Evolutionary conservation across 192 early-diverging fungal species (phyloP).

Genomic region (Gonapodya prolifera): DNA sequence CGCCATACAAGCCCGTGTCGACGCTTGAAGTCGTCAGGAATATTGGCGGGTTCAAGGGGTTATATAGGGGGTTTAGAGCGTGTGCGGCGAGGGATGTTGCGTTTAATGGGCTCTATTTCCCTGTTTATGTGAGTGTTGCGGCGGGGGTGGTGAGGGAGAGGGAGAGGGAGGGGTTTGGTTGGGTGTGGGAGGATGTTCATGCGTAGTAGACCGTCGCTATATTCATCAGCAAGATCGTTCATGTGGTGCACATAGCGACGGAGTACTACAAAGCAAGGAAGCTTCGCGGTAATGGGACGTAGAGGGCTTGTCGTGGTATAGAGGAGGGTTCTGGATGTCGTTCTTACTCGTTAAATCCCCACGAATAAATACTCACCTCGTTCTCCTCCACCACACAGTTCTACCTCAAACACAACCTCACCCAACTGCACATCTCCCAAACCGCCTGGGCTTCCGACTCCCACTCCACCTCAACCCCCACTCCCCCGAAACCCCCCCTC

Average conservation of each 20-base stretch:
- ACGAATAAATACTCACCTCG: too few relatives aligned
- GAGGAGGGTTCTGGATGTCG: too few relatives aligned
- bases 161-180: too few relatives aligned
- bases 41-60: not conserved
- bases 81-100: not conserved
- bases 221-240: not conserved
- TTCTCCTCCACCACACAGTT: not conserved
- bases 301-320: too few relatives aligned
- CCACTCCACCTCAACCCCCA: not conserved
- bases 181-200: not conserved
- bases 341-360: too few relatives aligned
- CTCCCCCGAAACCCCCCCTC: not conserved
- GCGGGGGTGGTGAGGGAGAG: not conserved
- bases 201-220: not conserved
- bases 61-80: not conserved
- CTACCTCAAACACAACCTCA: not conserved
- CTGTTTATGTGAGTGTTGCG: not conserved
- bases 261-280: too few relatives aligned
- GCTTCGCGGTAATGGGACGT: too few relatives aligned
- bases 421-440: not conserved
- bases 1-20: not conserved
- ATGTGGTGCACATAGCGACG: too few relatives aligned
- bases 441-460: not conserved
- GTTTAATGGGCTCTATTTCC: not conserved
- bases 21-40: not conserved